Conservation (phyloP, 1,284 basidiomycete species). For the Boletellus deceptivus region DNA sequence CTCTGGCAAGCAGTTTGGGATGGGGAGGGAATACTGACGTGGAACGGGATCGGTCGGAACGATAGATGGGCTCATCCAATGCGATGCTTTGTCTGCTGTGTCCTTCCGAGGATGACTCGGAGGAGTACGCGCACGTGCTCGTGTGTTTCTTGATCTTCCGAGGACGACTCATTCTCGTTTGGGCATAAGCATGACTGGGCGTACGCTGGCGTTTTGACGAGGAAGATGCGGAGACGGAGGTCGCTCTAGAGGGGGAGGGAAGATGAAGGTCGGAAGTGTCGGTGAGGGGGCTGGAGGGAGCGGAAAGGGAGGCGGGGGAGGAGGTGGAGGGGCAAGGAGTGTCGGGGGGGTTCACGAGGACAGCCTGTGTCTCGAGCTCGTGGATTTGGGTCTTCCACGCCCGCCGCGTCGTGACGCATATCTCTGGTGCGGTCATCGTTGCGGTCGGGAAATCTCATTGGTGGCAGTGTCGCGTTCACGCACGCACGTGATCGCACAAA, state of each 20-base stretch:
- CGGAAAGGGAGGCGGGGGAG: conserved; percentile 18
- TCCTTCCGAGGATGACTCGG: conserved; percentile 21
- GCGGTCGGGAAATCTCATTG: background rate
- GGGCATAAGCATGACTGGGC: conserved; percentile 11
- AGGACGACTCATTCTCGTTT: conserved; percentile 6
- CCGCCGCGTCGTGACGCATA: conserved; percentile 29
- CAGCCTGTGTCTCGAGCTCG: conserved; percentile 7
- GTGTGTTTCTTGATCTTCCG: conserved; percentile 30
- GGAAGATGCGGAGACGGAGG: conserved; percentile 26
- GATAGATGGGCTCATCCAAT: conserved; percentile 33
- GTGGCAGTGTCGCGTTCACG: conserved; percentile 5
- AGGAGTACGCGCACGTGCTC: conserved; percentile 13
- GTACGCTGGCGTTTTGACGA: conserved; percentile 28
- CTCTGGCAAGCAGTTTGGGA: conserved; percentile 13
- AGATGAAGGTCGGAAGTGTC: conserved; percentile 22
- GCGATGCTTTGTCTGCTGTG: conserved; percentile 28
- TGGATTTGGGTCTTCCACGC: conserved; percentile 25
- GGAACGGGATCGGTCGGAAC: conserved; percentile 35
- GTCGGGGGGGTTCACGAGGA: background rate
- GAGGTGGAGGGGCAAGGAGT: conserved; percentile 7
- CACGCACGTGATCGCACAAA: background rate
- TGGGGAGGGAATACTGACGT: conserved; percentile 29
- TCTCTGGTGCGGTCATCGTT: conserved; percentile 10
- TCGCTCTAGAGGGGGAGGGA: conserved; percentile 20
- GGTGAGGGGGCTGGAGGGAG: conserved; percentile 25